phyloP scores from a whole-genome alignment of 2,329 filamentous ascomycete genomes.

The Aspergillus sp. region DNA sequence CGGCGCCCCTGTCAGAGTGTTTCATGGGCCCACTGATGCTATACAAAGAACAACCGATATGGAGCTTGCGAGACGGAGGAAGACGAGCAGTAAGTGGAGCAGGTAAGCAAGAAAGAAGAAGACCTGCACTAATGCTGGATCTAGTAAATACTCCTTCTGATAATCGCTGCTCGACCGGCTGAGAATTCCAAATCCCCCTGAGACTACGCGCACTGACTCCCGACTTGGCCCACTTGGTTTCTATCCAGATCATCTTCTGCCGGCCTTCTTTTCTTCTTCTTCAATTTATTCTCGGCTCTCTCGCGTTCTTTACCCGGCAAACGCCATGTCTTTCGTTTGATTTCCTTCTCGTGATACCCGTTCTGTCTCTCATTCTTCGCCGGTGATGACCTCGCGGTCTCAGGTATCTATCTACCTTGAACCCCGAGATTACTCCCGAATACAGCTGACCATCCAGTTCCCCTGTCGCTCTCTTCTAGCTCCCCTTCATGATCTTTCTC shows the following conservation, averaged over 20 bases:
- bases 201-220: constrained; percentile 3
- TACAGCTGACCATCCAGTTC: neutral
- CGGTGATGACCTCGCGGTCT: neutral
- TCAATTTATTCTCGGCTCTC: constrained; percentile 1
- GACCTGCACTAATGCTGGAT: neutral
- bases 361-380: neutral
- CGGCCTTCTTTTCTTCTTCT: constrained; percentile 7
- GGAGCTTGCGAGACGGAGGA: too few relatives aligned
- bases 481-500: neutral
- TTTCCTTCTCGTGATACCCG: constrained; percentile 1
- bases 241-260: constrained; percentile 6
- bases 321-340: constrained; percentile 5
- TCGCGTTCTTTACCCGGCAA: neutral
- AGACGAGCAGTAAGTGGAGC: too few relatives aligned
- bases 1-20: constrained; percentile 4
- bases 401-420: neutral
- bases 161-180: neutral
- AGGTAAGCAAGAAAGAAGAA: too few relatives aligned
- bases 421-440: neutral
- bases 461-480: neutral
- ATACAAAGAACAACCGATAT: too few relatives aligned
- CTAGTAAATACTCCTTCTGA: neutral
- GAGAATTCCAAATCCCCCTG: constrained; percentile 1
- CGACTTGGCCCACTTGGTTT: constrained; percentile 5
- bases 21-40: constrained; percentile 5